Conservation (phyloP, 768 basidiomycete species). For the Boletus vermiculosoides region DNA sequence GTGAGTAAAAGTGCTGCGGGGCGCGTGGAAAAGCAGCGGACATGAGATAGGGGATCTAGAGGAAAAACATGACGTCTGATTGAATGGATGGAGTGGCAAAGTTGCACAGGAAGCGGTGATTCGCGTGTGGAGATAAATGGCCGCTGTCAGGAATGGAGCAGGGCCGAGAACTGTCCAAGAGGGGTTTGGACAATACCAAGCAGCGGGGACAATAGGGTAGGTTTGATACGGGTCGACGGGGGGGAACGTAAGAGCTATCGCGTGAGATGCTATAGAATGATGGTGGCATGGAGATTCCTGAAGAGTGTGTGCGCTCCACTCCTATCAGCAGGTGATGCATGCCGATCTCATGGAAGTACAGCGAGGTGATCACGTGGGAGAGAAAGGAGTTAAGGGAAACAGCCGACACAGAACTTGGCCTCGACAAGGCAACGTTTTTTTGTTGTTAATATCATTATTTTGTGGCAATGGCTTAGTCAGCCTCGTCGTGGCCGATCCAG, state of each 20-base stretch:
- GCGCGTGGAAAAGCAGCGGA: constrained; percentile 11
- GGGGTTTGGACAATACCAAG: neutral
- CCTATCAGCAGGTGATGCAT: constrained; percentile 16
- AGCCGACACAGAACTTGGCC: constrained; percentile 14
- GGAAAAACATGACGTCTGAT: neutral
- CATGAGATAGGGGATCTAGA: constrained; percentile 2
- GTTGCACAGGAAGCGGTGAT: neutral
- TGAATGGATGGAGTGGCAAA: neutral
- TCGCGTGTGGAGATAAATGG: neutral
- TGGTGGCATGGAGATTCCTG: constrained; percentile 16
- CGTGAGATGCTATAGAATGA: neutral
- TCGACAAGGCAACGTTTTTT: constrained; percentile 23
- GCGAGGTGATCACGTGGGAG: no score
- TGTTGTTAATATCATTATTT: no score
- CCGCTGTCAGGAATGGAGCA: neutral
- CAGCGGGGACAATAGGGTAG: neutral
- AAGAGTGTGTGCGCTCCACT: constrained; percentile 18
- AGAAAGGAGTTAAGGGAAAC: constrained; percentile 17
- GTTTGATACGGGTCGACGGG: neutral
- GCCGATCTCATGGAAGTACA: constrained; percentile 17
- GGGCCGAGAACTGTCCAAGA: neutral
- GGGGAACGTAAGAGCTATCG: constrained; percentile 5
- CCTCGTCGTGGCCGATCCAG: neutral
- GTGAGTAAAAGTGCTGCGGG: constrained; percentile 16
- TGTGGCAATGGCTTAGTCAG: neutral